Conservation (phyloP, 2,329 filamentous ascomycete genomes). For the Fusarium paranaense region DNA sequence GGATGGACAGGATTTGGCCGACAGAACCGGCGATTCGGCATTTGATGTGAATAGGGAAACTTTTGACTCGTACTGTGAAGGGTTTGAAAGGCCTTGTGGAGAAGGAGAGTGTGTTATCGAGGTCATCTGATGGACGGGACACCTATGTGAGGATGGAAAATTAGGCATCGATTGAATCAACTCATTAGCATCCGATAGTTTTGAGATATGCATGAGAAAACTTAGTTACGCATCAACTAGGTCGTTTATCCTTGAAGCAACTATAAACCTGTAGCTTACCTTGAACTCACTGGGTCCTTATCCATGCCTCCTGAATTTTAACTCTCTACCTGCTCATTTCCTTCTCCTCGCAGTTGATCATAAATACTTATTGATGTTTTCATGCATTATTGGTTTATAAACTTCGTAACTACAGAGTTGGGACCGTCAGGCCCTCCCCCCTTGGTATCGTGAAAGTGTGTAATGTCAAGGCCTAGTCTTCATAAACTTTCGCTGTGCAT, state of each 20-base stretch:
- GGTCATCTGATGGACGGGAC: not conserved
- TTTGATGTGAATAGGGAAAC: constrained; percentile 5
- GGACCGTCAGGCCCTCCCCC: not conserved
- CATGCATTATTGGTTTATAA: not conserved
- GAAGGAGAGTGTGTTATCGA: constrained; percentile 8
- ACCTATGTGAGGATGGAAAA: not conserved
- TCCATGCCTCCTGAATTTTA: not conserved
- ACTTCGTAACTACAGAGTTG: not conserved
- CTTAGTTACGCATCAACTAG: not conserved
- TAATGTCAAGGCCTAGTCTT: not conserved
- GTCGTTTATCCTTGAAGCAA: not conserved
- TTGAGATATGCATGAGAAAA: not conserved
- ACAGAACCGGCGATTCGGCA: constrained; percentile 16
- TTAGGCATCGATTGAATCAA: too few relatives aligned
- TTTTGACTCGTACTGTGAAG: not conserved
- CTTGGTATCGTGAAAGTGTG: not conserved
- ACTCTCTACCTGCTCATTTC: not conserved
- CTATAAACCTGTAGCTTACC: not conserved
- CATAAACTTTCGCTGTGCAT: not conserved
- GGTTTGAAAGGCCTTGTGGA: constrained; percentile 3
- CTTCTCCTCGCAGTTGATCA: not conserved
- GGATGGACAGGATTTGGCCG: not conserved
- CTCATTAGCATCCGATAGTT: not conserved
- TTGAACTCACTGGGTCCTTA: not conserved
- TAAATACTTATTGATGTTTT: not conserved